Conservation (phyloP, 176 grass and related monocot species). For the Melocanna baccifera region DNA sequence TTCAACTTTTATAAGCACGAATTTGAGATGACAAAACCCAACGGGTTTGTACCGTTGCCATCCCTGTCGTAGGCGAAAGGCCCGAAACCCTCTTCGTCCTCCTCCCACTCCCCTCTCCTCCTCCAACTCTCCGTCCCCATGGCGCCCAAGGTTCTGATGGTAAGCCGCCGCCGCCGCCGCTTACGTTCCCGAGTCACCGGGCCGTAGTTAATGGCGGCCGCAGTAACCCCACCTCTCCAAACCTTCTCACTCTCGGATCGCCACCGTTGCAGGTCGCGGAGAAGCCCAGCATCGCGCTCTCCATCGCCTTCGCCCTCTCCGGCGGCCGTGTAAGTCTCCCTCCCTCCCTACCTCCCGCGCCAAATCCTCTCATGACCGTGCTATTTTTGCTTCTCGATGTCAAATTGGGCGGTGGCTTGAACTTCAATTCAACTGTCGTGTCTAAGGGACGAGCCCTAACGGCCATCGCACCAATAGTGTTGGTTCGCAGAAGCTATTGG, state of each 20-base stretch:
- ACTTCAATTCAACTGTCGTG: background rate
- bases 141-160: conserved; percentile 87
- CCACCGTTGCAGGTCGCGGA: conserved; percentile 75
- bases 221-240: background rate
- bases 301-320: conserved; percentile 79
- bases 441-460: background rate
- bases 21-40: too few relatives aligned
- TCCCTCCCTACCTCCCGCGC: background rate
- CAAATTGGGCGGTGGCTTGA: conserved; percentile 12
- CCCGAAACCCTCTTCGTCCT: too few relatives aligned
- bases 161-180: conserved; percentile 11
- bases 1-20: too few relatives aligned
- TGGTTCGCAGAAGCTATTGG: too few relatives aligned
- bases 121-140: conserved; percentile 26
- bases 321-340: conserved; percentile 47
- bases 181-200: background rate
- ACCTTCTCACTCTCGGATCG: conserved; percentile 8
- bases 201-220: background rate
- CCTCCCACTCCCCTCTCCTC: background rate
- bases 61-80: too few relatives aligned
- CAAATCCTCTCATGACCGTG: background rate
- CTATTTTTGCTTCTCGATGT: background rate
- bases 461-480: too few relatives aligned
- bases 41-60: too few relatives aligned
- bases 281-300: conserved; percentile 93